Evolutionary conservation across 257 asterid species (phyloP), one percentile per base, ranked within the genome.

Genomic region (Schizonepeta tenuifolia): DNA sequence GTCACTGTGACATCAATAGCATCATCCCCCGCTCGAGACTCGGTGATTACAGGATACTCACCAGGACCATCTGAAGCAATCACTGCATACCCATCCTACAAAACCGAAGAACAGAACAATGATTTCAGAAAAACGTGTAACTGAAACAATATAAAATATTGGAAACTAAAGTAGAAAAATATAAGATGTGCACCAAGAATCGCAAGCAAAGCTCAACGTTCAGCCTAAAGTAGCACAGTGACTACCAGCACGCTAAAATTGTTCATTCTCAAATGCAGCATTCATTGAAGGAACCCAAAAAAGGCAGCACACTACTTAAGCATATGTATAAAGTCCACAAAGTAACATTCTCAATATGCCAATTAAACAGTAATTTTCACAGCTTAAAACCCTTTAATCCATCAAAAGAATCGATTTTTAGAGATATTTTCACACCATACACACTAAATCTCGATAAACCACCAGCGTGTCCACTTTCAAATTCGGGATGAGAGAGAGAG

Each of bases 11-110:
- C 86, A 35, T 87, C 97, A 75, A 91, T 46, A 33, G 84, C 98
- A 79, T 94, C 97, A 79, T 91, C 84, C 71, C 98, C 98, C 1
- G 98, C 98, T 85, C 98, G 89, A 44, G 98, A 91, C 89, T 94
- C 97, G 0, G 90, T 80, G 69, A 91, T 86, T 51, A 94, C 91
- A 36, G 93, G 86, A 84, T 89, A 95, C 68, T 83, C 95, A 31
- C 99, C 99, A 5, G 92, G 91, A 63, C 99, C 99, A 79, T 95
- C 96, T 14, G 92, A 86, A 49, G 99, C 90, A 77, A 95, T 83
- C 41, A 95, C 94, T 1, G 98, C 98, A 85, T 91, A 95, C 47
- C 99, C 99, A 81, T 95, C 98, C 99, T 85, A 79, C 11, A 50
- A 67, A 70, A 65, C 35, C 74, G 10, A 75, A 67, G 9, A 67